Percentiles rank a stretch among this genome's conserved stretches.
Conservation (phyloP, 2,329 filamentous ascomycete genomes). For the Ceratocystis cubensis region DNA sequence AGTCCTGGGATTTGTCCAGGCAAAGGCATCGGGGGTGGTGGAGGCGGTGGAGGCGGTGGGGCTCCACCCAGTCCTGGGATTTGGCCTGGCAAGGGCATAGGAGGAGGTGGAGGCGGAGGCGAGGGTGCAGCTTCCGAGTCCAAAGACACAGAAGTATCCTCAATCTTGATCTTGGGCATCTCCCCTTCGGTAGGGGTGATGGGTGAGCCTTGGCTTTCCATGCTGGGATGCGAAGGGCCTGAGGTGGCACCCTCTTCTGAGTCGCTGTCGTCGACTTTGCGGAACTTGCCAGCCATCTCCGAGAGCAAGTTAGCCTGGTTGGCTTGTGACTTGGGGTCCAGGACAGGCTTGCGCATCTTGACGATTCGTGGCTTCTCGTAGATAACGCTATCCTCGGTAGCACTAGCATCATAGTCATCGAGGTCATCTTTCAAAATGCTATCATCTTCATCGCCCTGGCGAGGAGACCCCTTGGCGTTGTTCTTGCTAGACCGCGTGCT, state of each 20-base stretch:
- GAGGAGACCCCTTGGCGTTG: slow-evolving; percentile 39
- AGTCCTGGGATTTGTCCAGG: slow-evolving; percentile 21
- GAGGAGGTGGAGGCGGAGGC: slow-evolving; percentile 32
- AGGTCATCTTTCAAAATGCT: slow-evolving; percentile 32
- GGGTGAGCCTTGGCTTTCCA: slow-evolving; percentile 53
- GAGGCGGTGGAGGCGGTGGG: slow-evolving; percentile 29
- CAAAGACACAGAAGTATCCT: slow-evolving; percentile 23
- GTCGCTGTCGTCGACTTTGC: slow-evolving; percentile 49
- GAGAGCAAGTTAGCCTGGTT: slow-evolving; percentile 59
- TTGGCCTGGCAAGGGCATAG: slow-evolving; percentile 27
- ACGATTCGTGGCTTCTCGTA: slow-evolving; percentile 71
- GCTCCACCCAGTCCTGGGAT: slow-evolving; percentile 29
- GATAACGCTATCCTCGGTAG: slow-evolving; percentile 46
- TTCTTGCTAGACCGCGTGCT: slow-evolving; percentile 39
- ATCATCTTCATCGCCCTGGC: slow-evolving; percentile 31
- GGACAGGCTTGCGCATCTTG: slow-evolving; percentile 59
- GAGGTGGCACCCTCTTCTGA: slow-evolving; percentile 62
- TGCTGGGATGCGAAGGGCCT: slow-evolving; percentile 60
- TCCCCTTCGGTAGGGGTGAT: slow-evolving; percentile 51
- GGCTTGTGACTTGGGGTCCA: slow-evolving; percentile 51
- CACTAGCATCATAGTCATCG: slow-evolving; percentile 40
- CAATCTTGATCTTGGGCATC: slow-evolving; percentile 47
- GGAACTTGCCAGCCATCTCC: slow-evolving; percentile 56
- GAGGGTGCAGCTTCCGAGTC: slow-evolving; percentile 26
- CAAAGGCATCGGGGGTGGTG: slow-evolving; percentile 30